phyloP scores from a whole-genome alignment of 2,329 filamentous ascomycete genomes.

The Claviceps cyperi region DNA sequence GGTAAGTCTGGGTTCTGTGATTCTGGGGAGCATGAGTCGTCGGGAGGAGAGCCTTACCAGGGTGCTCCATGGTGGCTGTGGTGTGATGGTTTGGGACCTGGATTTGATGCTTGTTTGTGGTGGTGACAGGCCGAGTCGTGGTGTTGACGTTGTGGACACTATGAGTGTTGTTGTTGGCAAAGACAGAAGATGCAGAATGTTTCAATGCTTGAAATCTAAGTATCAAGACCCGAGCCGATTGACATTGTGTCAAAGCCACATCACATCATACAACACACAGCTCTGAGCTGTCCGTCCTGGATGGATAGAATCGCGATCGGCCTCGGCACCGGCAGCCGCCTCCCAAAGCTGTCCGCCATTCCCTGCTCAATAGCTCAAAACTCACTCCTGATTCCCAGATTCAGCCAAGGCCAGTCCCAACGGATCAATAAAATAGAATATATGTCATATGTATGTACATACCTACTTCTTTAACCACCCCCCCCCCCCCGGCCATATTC shows the following conservation, averaged over 20 bases:
- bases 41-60: not conserved
- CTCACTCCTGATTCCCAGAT: not conserved
- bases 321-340: not conserved
- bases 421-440: not conserved
- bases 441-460: too few relatives aligned
- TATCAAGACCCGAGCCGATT: not conserved
- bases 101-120: too few relatives aligned
- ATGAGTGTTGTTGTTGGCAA: not conserved
- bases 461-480: too few relatives aligned
- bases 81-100: not conserved
- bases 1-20: not conserved
- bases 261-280: too few relatives aligned
- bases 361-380: not conserved
- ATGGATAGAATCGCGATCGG: not conserved
- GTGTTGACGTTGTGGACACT: not conserved
- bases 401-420: not conserved
- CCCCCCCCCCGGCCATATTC: not conserved
- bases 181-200: too few relatives aligned
- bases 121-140: not conserved
- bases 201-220: not conserved
- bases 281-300: too few relatives aligned
- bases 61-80: not conserved
- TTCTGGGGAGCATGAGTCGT: too few relatives aligned
- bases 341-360: not conserved
- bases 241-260: too few relatives aligned